A percentile compares a stretch with the other conserved stretches of the same genome.
These are phyloP conservation scores for Rhizopus delemar DNA, from an alignment of 371 early-diverging fungal genomes.

Conservation along the genomic window DNA sequence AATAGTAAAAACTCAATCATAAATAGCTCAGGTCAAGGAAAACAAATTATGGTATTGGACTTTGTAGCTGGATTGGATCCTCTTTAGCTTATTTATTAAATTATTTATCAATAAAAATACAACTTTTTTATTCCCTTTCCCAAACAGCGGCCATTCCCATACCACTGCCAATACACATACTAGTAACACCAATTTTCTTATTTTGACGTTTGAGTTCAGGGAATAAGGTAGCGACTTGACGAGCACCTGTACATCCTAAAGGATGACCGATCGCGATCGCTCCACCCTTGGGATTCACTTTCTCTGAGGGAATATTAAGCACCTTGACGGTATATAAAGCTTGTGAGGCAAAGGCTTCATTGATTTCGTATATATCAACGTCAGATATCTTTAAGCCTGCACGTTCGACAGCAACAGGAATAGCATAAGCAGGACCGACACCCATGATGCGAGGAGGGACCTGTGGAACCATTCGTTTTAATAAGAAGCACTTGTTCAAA, in stretches of 20 bases:
- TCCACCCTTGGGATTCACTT: constrained; percentile 98
- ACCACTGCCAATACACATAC: constrained; percentile 97
- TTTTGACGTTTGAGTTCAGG: constrained; percentile 88
- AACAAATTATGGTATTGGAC: background rate
- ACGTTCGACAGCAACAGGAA: constrained; percentile 87
- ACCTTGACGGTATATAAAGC: constrained; percentile 91
- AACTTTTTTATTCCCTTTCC: constrained; percentile 55
- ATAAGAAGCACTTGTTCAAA: background rate
- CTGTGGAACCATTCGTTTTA: background rate
- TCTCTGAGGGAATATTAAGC: constrained; percentile 79
- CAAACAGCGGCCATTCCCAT: constrained; percentile 96
- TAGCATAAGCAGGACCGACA: constrained; percentile 94
- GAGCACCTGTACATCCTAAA: constrained; percentile 92
- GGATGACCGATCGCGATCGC: constrained; percentile 75
- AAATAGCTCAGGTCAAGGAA: constrained; percentile 1
- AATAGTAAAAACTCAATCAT: background rate
- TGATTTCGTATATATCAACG: constrained; percentile 83
- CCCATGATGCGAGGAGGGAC: constrained; percentile 95
- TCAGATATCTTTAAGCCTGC: constrained; percentile 81
- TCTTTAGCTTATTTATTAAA: too few species aligned
- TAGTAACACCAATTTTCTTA: constrained; percentile 84
- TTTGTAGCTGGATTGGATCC: background rate
- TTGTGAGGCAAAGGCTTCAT: constrained; percentile 99
- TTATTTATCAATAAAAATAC: background rate
- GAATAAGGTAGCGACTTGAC: constrained; percentile 93